Base-by-base conservation (phyloP, 1,284 basidiomycete genomes). In the Irpex sp. region DNA sequence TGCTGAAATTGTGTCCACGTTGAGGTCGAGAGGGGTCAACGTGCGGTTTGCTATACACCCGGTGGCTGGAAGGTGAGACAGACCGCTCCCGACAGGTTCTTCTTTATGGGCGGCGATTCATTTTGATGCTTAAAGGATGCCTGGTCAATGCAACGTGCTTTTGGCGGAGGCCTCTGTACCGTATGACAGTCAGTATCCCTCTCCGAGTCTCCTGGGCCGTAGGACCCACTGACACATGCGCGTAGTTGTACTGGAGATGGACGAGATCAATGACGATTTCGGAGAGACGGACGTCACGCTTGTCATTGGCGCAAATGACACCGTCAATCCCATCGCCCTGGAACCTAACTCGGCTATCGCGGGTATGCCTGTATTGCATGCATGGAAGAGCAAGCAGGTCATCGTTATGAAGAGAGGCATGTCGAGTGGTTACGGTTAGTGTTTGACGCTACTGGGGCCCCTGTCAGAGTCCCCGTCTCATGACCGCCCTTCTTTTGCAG, bases 251-350 rank as follows among this genome's bases (percentile, higher is more conserved):
- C 79, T 92, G 61, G 92, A 94, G 77, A 94, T 94, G 93, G 92
- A 94, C 68, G 92, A 94, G 76, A 94, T 94, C 76, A 93, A 94
- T 71, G 92, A 94, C 58, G 93, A 94, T 73, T 94, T 94, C 75
- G 79, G 80, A 61, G 89, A 92, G 37, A 94, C 93, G 0, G 93
- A 94, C 71, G 83, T 94, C 8, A 91, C 89, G 9, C 83, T 94
- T 19, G 92, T 92, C 66, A 92, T 92, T 66, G 92, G 92, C 54
- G 92, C 92, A n/a, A 94, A 94, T 69, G 92, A 94, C 73, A 94
- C 93, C 1, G 92, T 94, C 60, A 94, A 94, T 74, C 92, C 92
- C 8, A 93, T 94, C 66, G 90, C 92, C 19, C 80, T 94, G n/a
- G 92, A 94, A 75, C 83, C 89, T 4, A 91, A 90, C 50, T 92